These are phyloP conservation scores for Colletotrichum camelliae DNA, from an alignment of 2,329 filamentous ascomycete species.

Conservation along the genomic window DNA sequence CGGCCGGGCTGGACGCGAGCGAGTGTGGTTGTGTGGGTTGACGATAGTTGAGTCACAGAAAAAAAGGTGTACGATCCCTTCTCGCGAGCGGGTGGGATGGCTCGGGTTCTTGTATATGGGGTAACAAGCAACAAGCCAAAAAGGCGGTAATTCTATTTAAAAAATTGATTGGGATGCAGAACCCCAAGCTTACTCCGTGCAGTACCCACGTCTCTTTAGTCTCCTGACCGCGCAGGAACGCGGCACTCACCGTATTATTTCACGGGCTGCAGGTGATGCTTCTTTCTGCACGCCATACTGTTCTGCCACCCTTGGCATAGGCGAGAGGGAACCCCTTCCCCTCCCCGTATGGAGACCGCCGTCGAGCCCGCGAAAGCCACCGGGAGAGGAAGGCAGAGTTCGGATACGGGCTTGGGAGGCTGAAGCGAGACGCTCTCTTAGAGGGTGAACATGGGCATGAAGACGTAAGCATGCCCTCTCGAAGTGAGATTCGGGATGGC, in stretches of 20 bases:
- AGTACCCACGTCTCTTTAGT: not conserved
- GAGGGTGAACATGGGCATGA: not conserved
- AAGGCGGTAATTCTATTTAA: conserved; percentile 16
- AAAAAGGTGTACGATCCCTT: not conserved
- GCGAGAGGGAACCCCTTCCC: not conserved
- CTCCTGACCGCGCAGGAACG: conserved; percentile 10
- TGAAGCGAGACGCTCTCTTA: not conserved
- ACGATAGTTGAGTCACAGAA: not conserved
- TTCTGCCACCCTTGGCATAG: not conserved
- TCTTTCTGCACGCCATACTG: conserved; percentile 8
- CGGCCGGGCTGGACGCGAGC: not conserved
- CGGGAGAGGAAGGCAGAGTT: not conserved
- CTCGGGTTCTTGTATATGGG: not conserved
- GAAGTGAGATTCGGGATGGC: not conserved
- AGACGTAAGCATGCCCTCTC: not conserved
- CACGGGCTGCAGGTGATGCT: not conserved
- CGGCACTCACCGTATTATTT: not conserved
- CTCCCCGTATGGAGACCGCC: not conserved
- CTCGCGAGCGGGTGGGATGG: not conserved
- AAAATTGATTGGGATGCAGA: not conserved
- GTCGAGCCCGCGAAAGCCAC: not conserved
- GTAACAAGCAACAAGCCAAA: not conserved
- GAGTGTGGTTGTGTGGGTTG: not conserved
- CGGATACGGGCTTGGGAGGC: not conserved
- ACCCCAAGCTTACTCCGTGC: not conserved